phyloP scores from a whole-genome alignment of 179 eudicot species.

The Camellia oleifera region DNA sequence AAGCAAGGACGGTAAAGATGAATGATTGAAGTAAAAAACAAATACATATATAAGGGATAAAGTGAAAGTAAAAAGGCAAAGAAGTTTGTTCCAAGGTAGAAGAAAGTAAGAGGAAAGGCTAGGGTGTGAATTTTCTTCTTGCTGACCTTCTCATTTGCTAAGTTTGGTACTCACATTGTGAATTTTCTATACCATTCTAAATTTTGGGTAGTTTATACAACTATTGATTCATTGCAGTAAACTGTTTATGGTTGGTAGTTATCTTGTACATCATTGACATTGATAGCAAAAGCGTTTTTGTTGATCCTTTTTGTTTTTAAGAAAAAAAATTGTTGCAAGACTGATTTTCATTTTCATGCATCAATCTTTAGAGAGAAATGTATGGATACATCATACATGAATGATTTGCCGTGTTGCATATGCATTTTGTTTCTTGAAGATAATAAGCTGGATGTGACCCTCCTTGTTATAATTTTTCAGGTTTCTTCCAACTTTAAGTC shows the following conservation, averaged over 20 bases:
- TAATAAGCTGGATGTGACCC: not conserved
- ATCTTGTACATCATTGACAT: not conserved
- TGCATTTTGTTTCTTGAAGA: not conserved
- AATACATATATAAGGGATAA: too few species aligned
- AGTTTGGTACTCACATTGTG: not conserved
- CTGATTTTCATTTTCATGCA: too few species aligned
- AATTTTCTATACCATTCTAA: not conserved
- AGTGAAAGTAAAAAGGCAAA: too few species aligned
- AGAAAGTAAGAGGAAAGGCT: too few species aligned
- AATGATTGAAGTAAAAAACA: too few species aligned
- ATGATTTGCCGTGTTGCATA: not conserved
- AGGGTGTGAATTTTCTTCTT: too few species aligned
- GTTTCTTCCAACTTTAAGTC: not conserved
- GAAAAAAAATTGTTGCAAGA: too few species aligned
- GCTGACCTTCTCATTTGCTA: not conserved
- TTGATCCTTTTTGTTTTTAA: not conserved
- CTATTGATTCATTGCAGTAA: not conserved
- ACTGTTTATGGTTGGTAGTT: not conserved
- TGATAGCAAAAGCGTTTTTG: not conserved
- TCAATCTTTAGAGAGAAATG: too few species aligned
- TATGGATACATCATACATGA: not conserved
- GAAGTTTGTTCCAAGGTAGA: too few species aligned
- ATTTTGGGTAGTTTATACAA: not conserved
- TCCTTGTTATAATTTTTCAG: not conserved
- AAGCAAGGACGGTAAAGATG: too few species aligned